phyloP scores from a whole-genome alignment of 352 stramenopile species.

The Elongisporangium undulatum region DNA sequence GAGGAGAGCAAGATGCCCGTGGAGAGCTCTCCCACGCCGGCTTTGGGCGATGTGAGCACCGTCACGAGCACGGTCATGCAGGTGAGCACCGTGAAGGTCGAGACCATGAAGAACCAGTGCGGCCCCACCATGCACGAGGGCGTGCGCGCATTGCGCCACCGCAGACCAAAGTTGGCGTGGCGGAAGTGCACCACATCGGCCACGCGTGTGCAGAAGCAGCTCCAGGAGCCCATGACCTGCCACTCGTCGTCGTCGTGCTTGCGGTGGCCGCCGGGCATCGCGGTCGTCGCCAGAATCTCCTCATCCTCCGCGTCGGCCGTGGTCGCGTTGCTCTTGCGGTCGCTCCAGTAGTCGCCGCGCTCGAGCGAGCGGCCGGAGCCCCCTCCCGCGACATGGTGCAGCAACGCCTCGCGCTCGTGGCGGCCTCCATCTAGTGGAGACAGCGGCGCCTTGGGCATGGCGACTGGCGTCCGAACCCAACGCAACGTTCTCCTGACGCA shows the following conservation, averaged over 20 bases:
- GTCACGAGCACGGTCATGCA: conserved; percentile 41
- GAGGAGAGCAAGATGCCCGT: conserved; percentile 52
- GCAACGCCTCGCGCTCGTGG: background rate
- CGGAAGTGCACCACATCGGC: conserved; percentile 56
- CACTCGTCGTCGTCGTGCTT: background rate
- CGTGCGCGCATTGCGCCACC: conserved; percentile 22
- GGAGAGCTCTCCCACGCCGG: conserved; percentile 29
- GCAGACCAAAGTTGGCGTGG: conserved; percentile 48
- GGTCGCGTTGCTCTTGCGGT: background rate
- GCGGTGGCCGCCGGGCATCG: background rate
- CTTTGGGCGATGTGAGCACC: conserved; percentile 38
- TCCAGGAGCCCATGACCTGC: background rate
- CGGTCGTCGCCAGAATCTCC: background rate
- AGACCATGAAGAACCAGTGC: conserved; percentile 73
- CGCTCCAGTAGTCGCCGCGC: background rate
- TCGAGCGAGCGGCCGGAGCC: background rate
- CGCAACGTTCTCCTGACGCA: background rate
- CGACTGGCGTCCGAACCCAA: background rate
- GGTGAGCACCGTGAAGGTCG: conserved; percentile 52
- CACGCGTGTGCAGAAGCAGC: background rate
- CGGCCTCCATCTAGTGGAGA: background rate
- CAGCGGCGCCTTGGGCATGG: background rate
- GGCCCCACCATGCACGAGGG: conserved; percentile 63
- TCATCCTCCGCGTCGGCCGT: background rate
- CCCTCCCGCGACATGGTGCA: background rate